Conservation (phyloP, 1,284 basidiomycete genomes). For the Dichomitus squalens region DNA sequence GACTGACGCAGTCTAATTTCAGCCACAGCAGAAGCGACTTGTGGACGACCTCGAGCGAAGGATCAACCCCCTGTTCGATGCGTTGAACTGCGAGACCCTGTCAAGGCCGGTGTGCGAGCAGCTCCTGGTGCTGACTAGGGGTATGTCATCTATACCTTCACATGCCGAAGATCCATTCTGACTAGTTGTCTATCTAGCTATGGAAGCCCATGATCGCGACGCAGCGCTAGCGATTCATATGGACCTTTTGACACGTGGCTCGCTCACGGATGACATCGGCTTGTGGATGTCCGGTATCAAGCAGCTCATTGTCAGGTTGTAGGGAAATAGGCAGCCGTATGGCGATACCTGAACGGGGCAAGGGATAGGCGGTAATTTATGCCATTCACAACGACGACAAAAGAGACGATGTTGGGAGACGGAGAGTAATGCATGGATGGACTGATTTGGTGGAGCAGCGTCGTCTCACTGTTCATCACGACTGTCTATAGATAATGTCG, state of each 20-base stretch:
- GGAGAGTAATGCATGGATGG: conserved; percentile 9
- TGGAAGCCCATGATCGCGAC: conserved; percentile 71
- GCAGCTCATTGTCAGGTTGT: conserved; percentile 73
- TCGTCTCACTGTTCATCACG: conserved; percentile 21
- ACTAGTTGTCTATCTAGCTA: conserved; percentile 50
- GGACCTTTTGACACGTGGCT: conserved; percentile 75
- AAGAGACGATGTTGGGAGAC: conserved; percentile 16
- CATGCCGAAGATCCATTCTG: conserved; percentile 4
- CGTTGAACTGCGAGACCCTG: conserved; percentile 88
- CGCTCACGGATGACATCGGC: conserved; percentile 80
- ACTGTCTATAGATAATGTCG: conserved; percentile 18
- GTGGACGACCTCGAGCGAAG: conserved; percentile 89
- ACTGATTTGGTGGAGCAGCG: conserved; percentile 12
- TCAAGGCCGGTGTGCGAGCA: conserved; percentile 73
- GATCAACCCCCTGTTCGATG: conserved; percentile 87
- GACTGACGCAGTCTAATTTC: conserved; percentile 21
- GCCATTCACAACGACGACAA: conserved; percentile 16
- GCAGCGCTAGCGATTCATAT: conserved; percentile 78
- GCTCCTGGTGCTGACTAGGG: conserved; percentile 66
- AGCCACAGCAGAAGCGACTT: conserved; percentile 84
- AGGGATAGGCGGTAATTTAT: too few species aligned
- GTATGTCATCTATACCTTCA: conserved; percentile 39
- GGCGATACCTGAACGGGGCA: neutral
- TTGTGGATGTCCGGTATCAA: conserved; percentile 89
- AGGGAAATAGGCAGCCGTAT: conserved; percentile 10